Evolutionary conservation across 495 filamentous ascomycete genomes (phyloP), one percentile per base, ranked within the genome.

Genomic region (Aspergillus incahuasiensis): DNA sequence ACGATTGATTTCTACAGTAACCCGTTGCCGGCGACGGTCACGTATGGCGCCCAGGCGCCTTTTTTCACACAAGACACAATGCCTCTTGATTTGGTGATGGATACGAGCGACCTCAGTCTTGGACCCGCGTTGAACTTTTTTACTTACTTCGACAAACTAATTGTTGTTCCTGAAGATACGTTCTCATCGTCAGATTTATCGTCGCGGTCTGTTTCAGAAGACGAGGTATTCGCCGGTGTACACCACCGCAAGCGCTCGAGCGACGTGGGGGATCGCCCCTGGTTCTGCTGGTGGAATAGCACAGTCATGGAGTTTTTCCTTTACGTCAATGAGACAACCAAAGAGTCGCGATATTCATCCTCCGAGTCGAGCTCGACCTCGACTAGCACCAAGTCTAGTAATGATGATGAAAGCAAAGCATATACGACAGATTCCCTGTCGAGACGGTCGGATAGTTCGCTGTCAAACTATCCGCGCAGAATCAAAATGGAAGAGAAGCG

Each of bases 231-330:
- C 40, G 57, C 54, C 11, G 62, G 51, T 49, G 32, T 56, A 30
- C 32, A 46, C 20, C 53, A 59, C 28, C 71, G 78, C 38, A 84
- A 79, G 55, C 62, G 78, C 16, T 60, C 76, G 38, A 81, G 82
- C 3, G 60, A 79, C 48, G 69, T 74, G 2, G 84, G 84, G 0
- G 86, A 92, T 34, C 82, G 79, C 48, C 86, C 89, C 1, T 97
- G 91, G 91, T 84, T 89, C 60, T 97, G 92, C 68, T 86, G 79
- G 63, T 97, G 90, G 90, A 91, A 92, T 56, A 76, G 82, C 5
- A 95, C 91, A 0, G 77, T 83, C 43, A 73, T 97, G 44, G 90
- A 95, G 59, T 76, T 86, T 16, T 94, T 91, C 66, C 83, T 97
- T 54, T 97, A 92, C 65, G 74, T 86, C 52, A 79, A 81, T 44